Conservation (phyloP, 805 yeast genomes). For the Candida germanica region DNA sequence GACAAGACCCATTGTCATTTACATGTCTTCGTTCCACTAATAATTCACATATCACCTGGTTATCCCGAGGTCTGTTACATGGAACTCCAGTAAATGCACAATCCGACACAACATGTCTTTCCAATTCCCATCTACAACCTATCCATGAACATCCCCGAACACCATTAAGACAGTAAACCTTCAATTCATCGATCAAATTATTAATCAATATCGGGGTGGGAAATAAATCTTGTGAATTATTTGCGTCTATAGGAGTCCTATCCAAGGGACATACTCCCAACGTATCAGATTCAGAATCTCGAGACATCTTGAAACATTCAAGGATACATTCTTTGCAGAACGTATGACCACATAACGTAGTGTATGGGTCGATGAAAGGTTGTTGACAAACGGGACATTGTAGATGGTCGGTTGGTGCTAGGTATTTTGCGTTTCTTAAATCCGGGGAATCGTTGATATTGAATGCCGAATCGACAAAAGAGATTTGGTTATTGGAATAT, state of each 20-base stretch:
- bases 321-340: conserved; percentile 57
- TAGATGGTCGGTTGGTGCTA: conserved; percentile 30
- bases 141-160: conserved; percentile 55
- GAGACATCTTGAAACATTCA: conserved; percentile 42
- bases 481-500: neutral
- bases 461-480: conserved; percentile 1
- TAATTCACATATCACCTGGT: conserved; percentile 7
- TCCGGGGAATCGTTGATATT: conserved; percentile 22
- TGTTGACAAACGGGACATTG: conserved; percentile 66
- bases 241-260: conserved; percentile 44
- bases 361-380: conserved; percentile 58
- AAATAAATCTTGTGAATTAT: conserved; percentile 30
- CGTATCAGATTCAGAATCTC: conserved; percentile 16
- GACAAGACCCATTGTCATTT: conserved; percentile 24
- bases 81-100: conserved; percentile 36
- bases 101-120: conserved; percentile 42
- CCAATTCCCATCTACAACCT: conserved; percentile 59
- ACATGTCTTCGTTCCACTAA: conserved; percentile 17
- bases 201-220: conserved; percentile 55
- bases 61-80: conserved; percentile 25
- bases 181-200: conserved; percentile 60
- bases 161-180: conserved; percentile 51
- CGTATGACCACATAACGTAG: conserved; percentile 67
- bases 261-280: conserved; percentile 54
- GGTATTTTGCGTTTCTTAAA: conserved; percentile 27